phyloP scores from a whole-genome alignment of 2,329 filamentous ascomycete genomes.

The Xylaria sp. region DNA sequence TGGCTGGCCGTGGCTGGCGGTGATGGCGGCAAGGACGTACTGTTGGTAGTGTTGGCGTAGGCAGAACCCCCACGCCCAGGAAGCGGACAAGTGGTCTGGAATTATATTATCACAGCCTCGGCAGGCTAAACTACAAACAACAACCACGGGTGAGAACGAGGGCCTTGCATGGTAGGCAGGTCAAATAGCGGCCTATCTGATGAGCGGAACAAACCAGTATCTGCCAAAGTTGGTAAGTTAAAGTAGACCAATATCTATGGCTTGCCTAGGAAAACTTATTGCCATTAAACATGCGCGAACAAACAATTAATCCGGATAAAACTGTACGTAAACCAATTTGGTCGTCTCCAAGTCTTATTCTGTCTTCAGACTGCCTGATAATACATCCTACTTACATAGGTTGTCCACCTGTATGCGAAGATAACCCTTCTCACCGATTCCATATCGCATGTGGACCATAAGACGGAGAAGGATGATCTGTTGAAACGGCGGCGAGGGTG shows the following conservation, averaged over 20 bases:
- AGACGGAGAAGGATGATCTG: background rate
- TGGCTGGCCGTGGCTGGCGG: background rate
- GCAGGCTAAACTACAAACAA: background rate
- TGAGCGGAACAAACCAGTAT: background rate
- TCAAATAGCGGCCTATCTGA: background rate
- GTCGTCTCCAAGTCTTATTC: background rate
- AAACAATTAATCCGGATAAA: too few species aligned
- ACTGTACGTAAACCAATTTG: background rate
- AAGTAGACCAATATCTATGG: background rate
- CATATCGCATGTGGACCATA: background rate
- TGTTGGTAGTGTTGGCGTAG: background rate
- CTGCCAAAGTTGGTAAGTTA: background rate
- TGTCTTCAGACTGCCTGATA: too few species aligned
- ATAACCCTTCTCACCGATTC: background rate
- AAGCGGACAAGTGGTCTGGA: background rate
- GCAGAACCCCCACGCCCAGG: background rate
- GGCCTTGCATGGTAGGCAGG: background rate
- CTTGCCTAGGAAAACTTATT: background rate
- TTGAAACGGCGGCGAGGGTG: constrained; percentile 11
- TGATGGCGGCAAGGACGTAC: background rate
- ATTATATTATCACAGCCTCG: background rate
- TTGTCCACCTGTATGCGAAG: background rate
- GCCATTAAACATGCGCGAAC: background rate
- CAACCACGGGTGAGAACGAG: constrained; percentile 1
- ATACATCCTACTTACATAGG: background rate